Evolutionary conservation across 352 stramenopile species (phyloP).

Genomic region (Pythium myriotylum): DNA sequence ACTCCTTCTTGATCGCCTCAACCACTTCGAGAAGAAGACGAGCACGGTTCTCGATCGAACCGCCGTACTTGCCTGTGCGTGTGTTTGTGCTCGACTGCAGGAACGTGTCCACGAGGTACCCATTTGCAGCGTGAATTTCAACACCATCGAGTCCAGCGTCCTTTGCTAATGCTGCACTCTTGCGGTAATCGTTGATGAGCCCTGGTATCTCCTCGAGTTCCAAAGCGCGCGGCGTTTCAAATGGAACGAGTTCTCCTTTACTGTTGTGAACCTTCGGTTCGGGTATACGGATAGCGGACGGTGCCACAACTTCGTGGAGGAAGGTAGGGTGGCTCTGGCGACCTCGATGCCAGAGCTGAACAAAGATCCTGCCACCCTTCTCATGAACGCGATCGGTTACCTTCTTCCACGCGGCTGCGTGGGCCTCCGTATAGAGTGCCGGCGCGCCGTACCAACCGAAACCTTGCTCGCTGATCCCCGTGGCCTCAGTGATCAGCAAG

Average conservation of each 20-base stretch:
- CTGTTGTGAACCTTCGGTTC: background rate
- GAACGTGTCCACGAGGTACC: slow-evolving; percentile 88
- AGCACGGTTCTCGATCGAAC: slow-evolving; percentile 60
- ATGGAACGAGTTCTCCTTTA: slow-evolving; percentile 18
- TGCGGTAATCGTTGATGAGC: slow-evolving; percentile 57
- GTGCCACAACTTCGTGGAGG: slow-evolving; percentile 31
- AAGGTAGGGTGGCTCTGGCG: slow-evolving; percentile 46
- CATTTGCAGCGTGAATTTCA: slow-evolving; percentile 88
- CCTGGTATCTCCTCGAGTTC: slow-evolving; percentile 57
- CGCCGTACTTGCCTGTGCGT: slow-evolving; percentile 74
- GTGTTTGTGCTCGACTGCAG: slow-evolving; percentile 61
- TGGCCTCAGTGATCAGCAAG: slow-evolving; percentile 39
- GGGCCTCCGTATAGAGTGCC: slow-evolving; percentile 25
- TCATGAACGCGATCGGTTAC: background rate
- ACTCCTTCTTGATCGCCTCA: slow-evolving; percentile 30
- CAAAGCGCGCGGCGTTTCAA: slow-evolving; percentile 49
- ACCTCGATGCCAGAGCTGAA: slow-evolving; percentile 76
- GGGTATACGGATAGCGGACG: slow-evolving; percentile 20
- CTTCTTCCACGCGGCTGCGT: slow-evolving; percentile 8
- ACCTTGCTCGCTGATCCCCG: slow-evolving; percentile 6
- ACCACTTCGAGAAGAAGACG: slow-evolving; percentile 61
- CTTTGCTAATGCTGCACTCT: slow-evolving; percentile 41
- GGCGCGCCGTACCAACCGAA: slow-evolving; percentile 25
- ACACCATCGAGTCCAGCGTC: slow-evolving; percentile 33
- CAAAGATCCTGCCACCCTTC: slow-evolving; percentile 28